Base-by-base conservation (phyloP, 139 green algal genomes). In the Micractinium conductrix region DNA sequence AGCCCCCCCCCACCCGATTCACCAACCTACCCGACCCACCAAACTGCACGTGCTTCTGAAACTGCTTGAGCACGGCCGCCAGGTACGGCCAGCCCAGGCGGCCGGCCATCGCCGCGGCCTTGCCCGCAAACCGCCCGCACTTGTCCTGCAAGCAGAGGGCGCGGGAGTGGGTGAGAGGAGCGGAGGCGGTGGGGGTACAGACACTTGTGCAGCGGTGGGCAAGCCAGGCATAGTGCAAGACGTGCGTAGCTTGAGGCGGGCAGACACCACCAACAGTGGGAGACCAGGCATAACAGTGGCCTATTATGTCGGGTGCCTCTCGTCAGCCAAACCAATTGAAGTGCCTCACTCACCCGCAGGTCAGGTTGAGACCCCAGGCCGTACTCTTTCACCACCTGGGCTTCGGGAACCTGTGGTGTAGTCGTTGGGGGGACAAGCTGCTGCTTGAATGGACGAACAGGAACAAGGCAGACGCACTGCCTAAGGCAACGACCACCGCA, bases 11-110 rank as follows among this genome's bases (percentile, higher is more conserved):
- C n/a, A n/a, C n/a, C n/a, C n/a, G n/a, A n/a, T n/a, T n/a, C n/a
- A n/a, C n/a, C n/a, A n/a, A n/a, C n/a, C n/a, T n/a, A n/a, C n/a
- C n/a, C n/a, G n/a, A n/a, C n/a, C n/a, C n/a, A n/a, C n/a, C 53
- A 28, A 16, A 60, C 42, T 30, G 71, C 43, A 78, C 14, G 74
- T 81, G 74, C 35, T 7, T 10, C 74, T 81, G 74, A 37, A 81
- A 81, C 74, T 70, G 45, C 21, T 45, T 44, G 50, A 81, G 9
- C 48, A 81, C 50, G 9, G 74, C 50, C 0, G 74, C 74, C 33
- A 81, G 35, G 43, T 65, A 69, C 9, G 35, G 38, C 50, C 38
- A 70, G 28, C 70, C 43, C 26, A 78, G 35, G 17, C 55, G 37
- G 17, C 3, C 8, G 35, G 74, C 74, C 69, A 81, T 70, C 2